Base-by-base conservation (phyloP, 2,329 filamentous ascomycete genomes). In the Escovopsis sp. region DNA sequence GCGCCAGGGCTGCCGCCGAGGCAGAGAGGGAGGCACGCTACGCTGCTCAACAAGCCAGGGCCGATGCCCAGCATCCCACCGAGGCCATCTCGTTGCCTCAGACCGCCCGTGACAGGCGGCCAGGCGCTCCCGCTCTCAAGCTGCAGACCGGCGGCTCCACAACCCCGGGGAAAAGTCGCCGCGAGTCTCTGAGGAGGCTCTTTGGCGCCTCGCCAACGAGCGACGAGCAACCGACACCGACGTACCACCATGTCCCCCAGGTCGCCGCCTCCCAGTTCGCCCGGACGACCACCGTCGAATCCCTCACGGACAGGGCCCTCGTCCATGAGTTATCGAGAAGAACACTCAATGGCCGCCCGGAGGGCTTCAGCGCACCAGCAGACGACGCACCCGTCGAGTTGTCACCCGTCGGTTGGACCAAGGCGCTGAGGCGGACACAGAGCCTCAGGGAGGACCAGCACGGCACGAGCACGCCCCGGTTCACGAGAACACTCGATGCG, bases 231-330 rank as follows among this genome's bases (percentile, higher is more conserved):
- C 41, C 43, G 15, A 47, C 47, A 41, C 2, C 28, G 10, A 51
- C 42, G 6, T 69, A 74, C 48, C 69, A 61, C 33, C 69, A 77
- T 49, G 57, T 75, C 2, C 75, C 75, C 12, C 62, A 64, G 41
- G 64, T 70, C 33, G 74, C 74, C 0, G 73, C 73, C 1, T 53
- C 64, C 11, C 72, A 76, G 44, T 78, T 77, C 51, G 59, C 66
- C 9, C 59, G 64, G 36, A 77, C 74, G 0, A 68, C 73, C 0
- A 73, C 70, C 2, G 59, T 64, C 12, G 64, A 66, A 18, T 51
- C 53, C 35, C 57, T 61, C 53, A 57, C 58, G 26, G 56, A 65
- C 28, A 60, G 55, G 39, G 52, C 53, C 6, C 53, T 60, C 9
- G 54, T 62, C 11, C 68, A 70, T 48, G 66, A 61, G 41, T 52